Base-by-base conservation (phyloP, 345 rosid species). In the Salix koriyanagi region DNA sequence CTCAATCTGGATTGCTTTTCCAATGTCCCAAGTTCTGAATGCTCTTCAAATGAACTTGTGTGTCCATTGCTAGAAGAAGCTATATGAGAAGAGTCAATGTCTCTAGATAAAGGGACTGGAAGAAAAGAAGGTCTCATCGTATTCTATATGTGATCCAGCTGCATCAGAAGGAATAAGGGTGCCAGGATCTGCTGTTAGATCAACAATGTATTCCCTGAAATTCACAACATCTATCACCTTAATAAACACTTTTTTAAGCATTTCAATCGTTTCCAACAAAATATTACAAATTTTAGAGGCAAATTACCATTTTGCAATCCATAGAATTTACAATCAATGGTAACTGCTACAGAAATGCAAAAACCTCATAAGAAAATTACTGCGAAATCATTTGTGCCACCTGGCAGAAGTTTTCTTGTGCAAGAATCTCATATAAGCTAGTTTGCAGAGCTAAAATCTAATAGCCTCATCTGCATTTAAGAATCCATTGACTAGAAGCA, bases 121-220 rank as follows among this genome's bases (percentile, higher is more conserved):
- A 56, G 93, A 87, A 79, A 79, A 88, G 79, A 85, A 83, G 69
- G 91, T 71, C 56, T 91, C 94, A 72, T 86, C 94, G 52, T 79
- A 88, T 78, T 86, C 97, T 79, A 85, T 76, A 77, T 86, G 91
- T 79, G 87, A 88, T 73, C 91, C 92, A 68, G 88, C 91, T 21
- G 85, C 86, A 85, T 94, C 97, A 79, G 97, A 85, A 68, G 98
- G 97, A 86, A 94, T 92, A 82, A 94, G 97, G 58, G 94, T 89
- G 69, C 97, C 98, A 37, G 97, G 98, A 87, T 88, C 98, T 75
- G 97, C 97, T 94, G 91, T 94, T 65, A 94, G 91, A 80, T 94
- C 98, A 79, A 94, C 90, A 67, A 94, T 94, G 87, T 92, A 91
- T 90, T 94, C 98, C 94, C 98, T 94, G 93, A 81, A 89, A 84